Base-by-base conservation (phyloP, 139 green algal genomes). In the Zygnema circumcarinatum region DNA sequence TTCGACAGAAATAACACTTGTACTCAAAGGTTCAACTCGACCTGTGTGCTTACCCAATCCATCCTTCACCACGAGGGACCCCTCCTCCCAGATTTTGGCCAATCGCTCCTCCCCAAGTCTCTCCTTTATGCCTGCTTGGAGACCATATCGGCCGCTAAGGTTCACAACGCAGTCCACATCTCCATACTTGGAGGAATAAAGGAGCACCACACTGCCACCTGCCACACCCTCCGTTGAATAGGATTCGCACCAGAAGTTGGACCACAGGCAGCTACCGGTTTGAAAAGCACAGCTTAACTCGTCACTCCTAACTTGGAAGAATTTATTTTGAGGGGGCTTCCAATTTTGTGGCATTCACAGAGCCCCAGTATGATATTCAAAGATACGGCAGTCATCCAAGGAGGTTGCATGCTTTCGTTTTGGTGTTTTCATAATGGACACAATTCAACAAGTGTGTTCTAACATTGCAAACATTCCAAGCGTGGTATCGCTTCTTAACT, bases 81-180 rank as follows among this genome's bases (percentile, higher is more conserved):
- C 75, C 20, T 83, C 75, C 7, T 67, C 21, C 35, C 69, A 31
- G 7, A 83, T 32, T 40, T 72, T 83, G 0, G 33, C 75, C 33
- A 83, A 35, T 83, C 75, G 39, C 35, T 83, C 75, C 35, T 83
- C 33, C 35, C 75, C 75, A 78, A 83, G 36, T 81, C 75, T 32
- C 75, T 83, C 75, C 75, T 11, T 83, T 38, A 83, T 83, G 75
- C 75, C 75, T 31, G 31, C 69, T 83, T 32, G 33, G 33, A 83
- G 33, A 40, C 69, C 33, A 25, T 74, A 83, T 32, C 75, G 75
- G 33, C 75, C 75, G 1, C 75, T 74, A 11, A 83, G 39, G 11
- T 83, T 83, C 31, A 83, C 69, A 31, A 83, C 75, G 31, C 69
- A 76, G 75, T 32, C 39, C 75, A 83, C 31, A 76, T 83, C 31